Conservation (phyloP, 306 rosid species). For the Ceratonia siliqua region DNA sequence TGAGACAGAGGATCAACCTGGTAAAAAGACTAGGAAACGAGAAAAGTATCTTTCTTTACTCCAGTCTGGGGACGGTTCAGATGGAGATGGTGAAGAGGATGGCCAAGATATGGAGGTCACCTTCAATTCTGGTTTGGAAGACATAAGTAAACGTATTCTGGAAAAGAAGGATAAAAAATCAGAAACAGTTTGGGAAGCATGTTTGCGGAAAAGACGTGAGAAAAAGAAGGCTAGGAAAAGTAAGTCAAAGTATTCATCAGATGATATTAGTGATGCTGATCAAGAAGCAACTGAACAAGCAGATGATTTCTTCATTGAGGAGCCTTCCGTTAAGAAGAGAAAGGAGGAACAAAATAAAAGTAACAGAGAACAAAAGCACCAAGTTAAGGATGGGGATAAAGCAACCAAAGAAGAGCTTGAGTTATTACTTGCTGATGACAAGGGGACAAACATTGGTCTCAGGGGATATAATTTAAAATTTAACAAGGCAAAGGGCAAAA, state of each 20-base stretch:
- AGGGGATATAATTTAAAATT: slow-evolving; percentile 79
- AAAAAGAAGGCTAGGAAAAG: slow-evolving; percentile 69
- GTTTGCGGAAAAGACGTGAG: slow-evolving; percentile 67
- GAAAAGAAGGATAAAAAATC: no score
- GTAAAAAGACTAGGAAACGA: slow-evolving; percentile 50
- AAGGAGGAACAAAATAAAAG: slow-evolving; percentile 45
- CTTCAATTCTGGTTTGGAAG: slow-evolving; percentile 86
- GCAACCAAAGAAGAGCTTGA: slow-evolving; percentile 87
- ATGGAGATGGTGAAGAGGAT: slow-evolving; percentile 56
- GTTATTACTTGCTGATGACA: slow-evolving; percentile 86
- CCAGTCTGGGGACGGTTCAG: slow-evolving; percentile 58
- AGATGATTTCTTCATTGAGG: no score
- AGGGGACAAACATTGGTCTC: slow-evolving; percentile 49
- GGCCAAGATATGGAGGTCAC: slow-evolving; percentile 91
- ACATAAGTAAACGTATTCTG: slow-evolving; percentile 77
- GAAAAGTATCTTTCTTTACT: slow-evolving; percentile 67
- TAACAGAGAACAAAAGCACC: slow-evolving; percentile 36
- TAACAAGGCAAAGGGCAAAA: slow-evolving; percentile 64
- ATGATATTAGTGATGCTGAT: slow-evolving; percentile 62
- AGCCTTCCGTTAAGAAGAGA: slow-evolving; percentile 56
- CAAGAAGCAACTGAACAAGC: slow-evolving; percentile 55
- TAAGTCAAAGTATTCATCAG: slow-evolving; percentile 63
- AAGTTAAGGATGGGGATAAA: slow-evolving; percentile 46
- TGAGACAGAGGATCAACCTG: slow-evolving; percentile 39
- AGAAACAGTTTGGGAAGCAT: slow-evolving; percentile 82